These are phyloP conservation scores for Emmonsia crescens DNA, from an alignment of 2,329 filamentous ascomycete genomes.

Conservation along the genomic window DNA sequence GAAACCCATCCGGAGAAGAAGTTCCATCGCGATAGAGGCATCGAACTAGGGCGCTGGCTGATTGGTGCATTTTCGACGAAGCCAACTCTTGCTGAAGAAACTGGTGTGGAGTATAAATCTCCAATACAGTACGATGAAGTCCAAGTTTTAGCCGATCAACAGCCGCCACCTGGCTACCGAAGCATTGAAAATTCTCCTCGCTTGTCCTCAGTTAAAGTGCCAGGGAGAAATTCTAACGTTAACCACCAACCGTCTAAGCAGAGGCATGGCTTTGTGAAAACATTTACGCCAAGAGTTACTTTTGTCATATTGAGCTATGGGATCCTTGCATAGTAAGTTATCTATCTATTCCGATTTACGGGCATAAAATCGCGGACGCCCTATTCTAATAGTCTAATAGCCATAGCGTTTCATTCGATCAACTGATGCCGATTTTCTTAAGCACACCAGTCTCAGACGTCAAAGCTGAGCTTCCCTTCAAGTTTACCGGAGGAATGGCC, in stretches of 20 bases:
- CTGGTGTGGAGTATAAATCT: conserved; percentile 49
- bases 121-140: conserved; percentile 14
- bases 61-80: conserved; percentile 18
- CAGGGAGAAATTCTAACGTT: conserved; percentile 5
- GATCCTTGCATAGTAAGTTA: conserved; percentile 82
- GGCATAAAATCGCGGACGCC: conserved; percentile 36
- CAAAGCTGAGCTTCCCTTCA: conserved; percentile 61
- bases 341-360: conserved; percentile 38
- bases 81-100: conserved; percentile 38
- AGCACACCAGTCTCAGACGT: conserved; percentile 51
- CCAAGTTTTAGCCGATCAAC: conserved; percentile 42
- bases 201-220: conserved; percentile 20
- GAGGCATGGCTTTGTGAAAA: conserved; percentile 40
- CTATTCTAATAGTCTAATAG: conserved; percentile 38
- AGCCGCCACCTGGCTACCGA: conserved; percentile 58
- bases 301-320: conserved; percentile 84
- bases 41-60: conserved; percentile 66
- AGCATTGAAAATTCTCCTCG: conserved; percentile 46
- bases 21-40: conserved; percentile 60
- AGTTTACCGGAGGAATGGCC: conserved; percentile 78
- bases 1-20: conserved; percentile 86
- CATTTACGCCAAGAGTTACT: conserved; percentile 75
- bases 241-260: conserved; percentile 29
- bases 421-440: conserved; percentile 84
- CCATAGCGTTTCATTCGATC: conserved; percentile 94